Evolutionary conservation across 2,329 filamentous ascomycete species (phyloP), one percentile per base, ranked within the genome.

Genomic region (Coniella vitis): DNA sequence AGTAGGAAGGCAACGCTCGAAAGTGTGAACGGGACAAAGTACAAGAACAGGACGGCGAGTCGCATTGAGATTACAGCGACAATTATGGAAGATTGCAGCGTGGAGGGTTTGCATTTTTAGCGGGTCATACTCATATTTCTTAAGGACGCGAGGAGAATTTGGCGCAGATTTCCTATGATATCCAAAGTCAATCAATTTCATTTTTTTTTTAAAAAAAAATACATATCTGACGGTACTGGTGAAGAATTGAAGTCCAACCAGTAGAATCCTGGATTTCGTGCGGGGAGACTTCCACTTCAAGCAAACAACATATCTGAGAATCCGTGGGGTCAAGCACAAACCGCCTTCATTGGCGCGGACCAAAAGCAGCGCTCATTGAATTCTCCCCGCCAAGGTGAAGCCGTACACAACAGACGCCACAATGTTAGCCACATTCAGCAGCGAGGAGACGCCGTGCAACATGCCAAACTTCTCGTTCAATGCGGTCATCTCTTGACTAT

Each of bases 401-500:
- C 89, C 91, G 69, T 97, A 97, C 58, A 75, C 82, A 3, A 94
- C 61, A 37, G 84, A 83, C 0, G 83, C 81, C 37, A 84, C 64
- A 42, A 94, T 74, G 0, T 81, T 84, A 2, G 77, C 66, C 51
- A 97, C 62, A 64, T 96, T 96, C 17, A 94, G 65, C 53, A 94
- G 65, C 22, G 86, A 86, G 7, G 88, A 95, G 41, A 87, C 69
- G 5, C 90, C 88, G 66, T 98, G 93, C 49, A 95, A 67, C 54
- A 78, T 78, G 14, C 79, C 81, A 65, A 97, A 97, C 55, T 73
- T 75, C 69, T 82, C 86, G 72, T 91, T 95, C 58, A 95, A 66
- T 8, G 73, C 74, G 57, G 80, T 67, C 90, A 97, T 96, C 70
- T 91, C 87, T 21, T 83, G 75, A 4, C 86, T 93, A 60, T 95